These are phyloP conservation scores for Talaromyces sp. DNA, from an alignment of 2,329 filamentous ascomycete genomes.

Conservation along the genomic window DNA sequence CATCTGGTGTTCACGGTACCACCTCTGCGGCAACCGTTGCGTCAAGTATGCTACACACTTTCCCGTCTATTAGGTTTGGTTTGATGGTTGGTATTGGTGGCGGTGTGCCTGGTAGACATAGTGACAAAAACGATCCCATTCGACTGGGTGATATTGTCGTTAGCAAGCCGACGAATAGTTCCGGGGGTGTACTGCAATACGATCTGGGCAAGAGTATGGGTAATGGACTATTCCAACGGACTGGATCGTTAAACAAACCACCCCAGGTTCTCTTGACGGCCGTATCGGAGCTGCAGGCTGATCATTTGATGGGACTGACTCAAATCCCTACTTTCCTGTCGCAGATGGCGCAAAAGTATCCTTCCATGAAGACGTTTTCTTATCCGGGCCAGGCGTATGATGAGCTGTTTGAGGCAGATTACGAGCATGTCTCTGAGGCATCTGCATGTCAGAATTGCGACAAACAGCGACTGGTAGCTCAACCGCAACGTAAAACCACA, in stretches of 20 bases:
- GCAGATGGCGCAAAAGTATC: background rate
- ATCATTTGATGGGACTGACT: constrained; percentile 7
- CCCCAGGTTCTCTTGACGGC: constrained; percentile 12
- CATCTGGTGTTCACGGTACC: constrained; percentile 27
- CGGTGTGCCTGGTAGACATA: constrained; percentile 15
- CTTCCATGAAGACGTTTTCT: background rate
- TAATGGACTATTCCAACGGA: constrained; percentile 8
- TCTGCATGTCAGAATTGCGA: constrained; percentile 5
- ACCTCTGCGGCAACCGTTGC: constrained; percentile 30
- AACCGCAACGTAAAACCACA: background rate
- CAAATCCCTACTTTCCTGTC: background rate
- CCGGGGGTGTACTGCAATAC: constrained; percentile 18
- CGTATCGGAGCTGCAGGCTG: constrained; percentile 9
- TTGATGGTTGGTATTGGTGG: constrained; percentile 45
- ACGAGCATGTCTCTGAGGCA: background rate
- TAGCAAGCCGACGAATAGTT: constrained; percentile 19
- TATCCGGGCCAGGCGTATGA: constrained; percentile 1
- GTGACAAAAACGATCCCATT: constrained; percentile 19
- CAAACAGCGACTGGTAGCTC: background rate
- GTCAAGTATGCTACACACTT: constrained; percentile 26
- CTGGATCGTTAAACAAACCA: constrained; percentile 11
- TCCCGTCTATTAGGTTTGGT: constrained; percentile 31
- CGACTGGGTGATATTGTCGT: constrained; percentile 27
- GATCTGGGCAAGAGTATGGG: constrained; percentile 11
- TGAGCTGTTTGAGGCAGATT: constrained; percentile 8